phyloP scores from a whole-genome alignment of 1,139 yeast genomes.

The Candida glucosophila region DNA sequence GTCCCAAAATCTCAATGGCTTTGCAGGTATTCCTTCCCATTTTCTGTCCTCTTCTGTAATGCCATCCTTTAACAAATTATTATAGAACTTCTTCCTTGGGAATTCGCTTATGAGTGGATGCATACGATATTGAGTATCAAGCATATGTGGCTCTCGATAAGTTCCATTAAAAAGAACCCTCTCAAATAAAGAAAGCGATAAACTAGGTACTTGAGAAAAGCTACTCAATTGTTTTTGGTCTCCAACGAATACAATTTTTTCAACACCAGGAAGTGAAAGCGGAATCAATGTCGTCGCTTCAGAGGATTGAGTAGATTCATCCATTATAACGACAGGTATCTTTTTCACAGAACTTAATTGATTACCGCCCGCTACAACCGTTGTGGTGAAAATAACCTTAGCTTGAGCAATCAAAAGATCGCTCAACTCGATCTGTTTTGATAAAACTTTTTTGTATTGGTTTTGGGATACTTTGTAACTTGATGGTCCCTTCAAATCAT shows the following conservation, averaged over 20 bases:
- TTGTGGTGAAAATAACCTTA: constrained; percentile 61
- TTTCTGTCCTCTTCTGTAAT: constrained; percentile 41
- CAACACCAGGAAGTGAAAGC: constrained; percentile 58
- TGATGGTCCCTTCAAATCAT: constrained; percentile 33
- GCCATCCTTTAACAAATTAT: constrained; percentile 50
- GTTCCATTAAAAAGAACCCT: constrained; percentile 49
- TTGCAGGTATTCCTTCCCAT: constrained; percentile 28
- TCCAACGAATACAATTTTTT: constrained; percentile 63
- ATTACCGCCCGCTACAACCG: constrained; percentile 64
- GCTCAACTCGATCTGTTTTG: constrained; percentile 34
- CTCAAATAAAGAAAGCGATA: constrained; percentile 53
- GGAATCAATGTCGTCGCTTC: constrained; percentile 67
- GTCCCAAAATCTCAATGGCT: constrained; percentile 50
- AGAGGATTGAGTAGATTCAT: constrained; percentile 57
- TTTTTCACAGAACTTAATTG: constrained; percentile 47
- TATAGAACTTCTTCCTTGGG: constrained; percentile 50
- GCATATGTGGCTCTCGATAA: constrained; percentile 53
- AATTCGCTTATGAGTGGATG: constrained; percentile 60
- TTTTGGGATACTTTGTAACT: constrained; percentile 29
- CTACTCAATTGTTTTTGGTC: constrained; percentile 62
- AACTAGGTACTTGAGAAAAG: constrained; percentile 55
- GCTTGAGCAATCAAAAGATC: constrained; percentile 53
- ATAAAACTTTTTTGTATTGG: constrained; percentile 41
- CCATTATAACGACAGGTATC: constrained; percentile 62
- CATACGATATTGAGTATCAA: constrained; percentile 69